Conservation (phyloP, 2,329 filamentous ascomycete genomes). For the Scytalidium sp. region DNA sequence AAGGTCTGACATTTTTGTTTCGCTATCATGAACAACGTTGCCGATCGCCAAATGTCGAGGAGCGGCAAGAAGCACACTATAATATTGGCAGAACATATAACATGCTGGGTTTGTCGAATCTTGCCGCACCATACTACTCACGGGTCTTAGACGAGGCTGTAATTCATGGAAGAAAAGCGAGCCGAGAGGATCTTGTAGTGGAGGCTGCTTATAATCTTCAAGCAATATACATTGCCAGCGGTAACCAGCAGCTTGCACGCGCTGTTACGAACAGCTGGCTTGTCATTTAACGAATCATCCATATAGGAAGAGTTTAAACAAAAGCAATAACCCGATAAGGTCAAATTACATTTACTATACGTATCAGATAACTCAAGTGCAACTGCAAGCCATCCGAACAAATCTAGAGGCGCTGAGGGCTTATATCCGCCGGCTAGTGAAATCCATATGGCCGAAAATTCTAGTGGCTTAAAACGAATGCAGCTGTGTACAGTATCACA, state of each 20-base stretch:
- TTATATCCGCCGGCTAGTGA: too few relatives aligned
- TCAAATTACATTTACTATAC: too few relatives aligned
- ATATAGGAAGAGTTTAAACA: background rate
- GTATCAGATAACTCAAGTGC: too few relatives aligned
- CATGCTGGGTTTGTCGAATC: constrained; percentile 66
- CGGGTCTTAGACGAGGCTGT: constrained; percentile 40
- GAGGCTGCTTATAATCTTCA: constrained; percentile 77
- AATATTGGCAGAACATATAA: constrained; percentile 78
- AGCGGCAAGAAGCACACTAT: constrained; percentile 75
- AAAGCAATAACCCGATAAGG: too few relatives aligned
- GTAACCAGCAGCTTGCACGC: constrained; percentile 59
- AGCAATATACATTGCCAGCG: constrained; percentile 61
- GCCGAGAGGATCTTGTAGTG: constrained; percentile 55
- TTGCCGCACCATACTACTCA: constrained; percentile 71
- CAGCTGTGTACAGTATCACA: too few relatives aligned
- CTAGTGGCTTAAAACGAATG: too few relatives aligned
- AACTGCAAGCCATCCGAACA: too few relatives aligned
- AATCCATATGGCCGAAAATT: too few relatives aligned
- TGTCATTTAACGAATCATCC: constrained; percentile 17
- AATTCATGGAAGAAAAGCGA: constrained; percentile 9
- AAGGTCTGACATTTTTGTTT: constrained; percentile 79
- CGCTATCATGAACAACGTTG: constrained; percentile 65
- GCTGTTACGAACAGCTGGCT: constrained; percentile 59
- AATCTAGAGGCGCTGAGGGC: too few relatives aligned
- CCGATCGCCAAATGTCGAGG: constrained; percentile 28